Percentiles rank a stretch among this genome's conserved stretches.
Evolutionary conservation across 192 early-diverging fungal genomes (phyloP).

Genomic region (Dimargaris verticillata): DNA sequence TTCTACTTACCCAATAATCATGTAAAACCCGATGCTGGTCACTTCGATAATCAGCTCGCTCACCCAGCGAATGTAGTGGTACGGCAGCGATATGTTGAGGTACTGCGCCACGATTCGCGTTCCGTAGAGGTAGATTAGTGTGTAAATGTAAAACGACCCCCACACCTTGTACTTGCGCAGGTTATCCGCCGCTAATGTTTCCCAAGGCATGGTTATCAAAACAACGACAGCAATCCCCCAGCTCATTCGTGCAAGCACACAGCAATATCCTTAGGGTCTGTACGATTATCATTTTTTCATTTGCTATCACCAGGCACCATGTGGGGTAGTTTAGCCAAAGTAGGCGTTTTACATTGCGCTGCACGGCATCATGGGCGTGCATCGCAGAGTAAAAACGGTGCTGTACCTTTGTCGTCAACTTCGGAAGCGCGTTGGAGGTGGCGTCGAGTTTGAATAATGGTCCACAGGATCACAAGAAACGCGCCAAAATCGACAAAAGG

Average conservation of each 20-base stretch:
- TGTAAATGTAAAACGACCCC: conserved; percentile 34
- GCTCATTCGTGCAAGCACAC: too few species aligned
- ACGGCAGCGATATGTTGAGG: conserved; percentile 29
- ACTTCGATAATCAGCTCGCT: conserved; percentile 29
- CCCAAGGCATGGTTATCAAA: too few species aligned
- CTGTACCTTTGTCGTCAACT: conserved; percentile 32
- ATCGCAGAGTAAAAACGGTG: too few species aligned
- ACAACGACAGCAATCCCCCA: too few species aligned
- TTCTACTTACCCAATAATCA: conserved; percentile 32
- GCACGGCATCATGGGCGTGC: too few species aligned
- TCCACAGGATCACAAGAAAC: conserved; percentile 29
- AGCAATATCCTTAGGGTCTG: too few species aligned
- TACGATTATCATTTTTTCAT: too few species aligned
- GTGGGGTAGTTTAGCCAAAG: too few species aligned
- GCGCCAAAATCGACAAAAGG: conserved; percentile 29
- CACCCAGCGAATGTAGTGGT: conserved; percentile 30
- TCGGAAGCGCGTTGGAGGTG: conserved; percentile 26
- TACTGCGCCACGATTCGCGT: conserved; percentile 30
- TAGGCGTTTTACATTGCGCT: too few species aligned
- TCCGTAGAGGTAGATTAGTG: conserved; percentile 31
- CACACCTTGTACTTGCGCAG: conserved; percentile 33
- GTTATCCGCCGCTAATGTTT: conserved; percentile 28
- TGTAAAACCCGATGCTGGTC: conserved; percentile 29
- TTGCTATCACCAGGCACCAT: too few species aligned
- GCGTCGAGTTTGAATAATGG: conserved; percentile 34